These are phyloP conservation scores for Sporisorium reilianum DNA, from an alignment of 1,284 basidiomycete genomes.

Conservation along the genomic window DNA sequence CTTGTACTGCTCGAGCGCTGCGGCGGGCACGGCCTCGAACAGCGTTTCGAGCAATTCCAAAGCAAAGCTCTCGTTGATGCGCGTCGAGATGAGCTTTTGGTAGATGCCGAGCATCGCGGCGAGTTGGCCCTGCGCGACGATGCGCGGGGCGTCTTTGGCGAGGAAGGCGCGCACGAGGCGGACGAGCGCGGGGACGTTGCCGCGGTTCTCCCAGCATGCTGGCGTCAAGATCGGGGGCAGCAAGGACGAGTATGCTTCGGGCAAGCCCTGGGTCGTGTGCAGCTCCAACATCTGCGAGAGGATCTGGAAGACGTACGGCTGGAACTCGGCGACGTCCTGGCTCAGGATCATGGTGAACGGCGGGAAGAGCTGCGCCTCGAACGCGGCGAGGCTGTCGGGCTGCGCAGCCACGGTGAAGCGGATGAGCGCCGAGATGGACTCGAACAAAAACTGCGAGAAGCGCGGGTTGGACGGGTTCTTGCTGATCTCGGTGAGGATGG, in stretches of 20 bases:
- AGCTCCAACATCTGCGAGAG: conserved; percentile 94
- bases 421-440: conserved; percentile 91
- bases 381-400: conserved; percentile 77
- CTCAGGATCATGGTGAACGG: conserved; percentile 90
- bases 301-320: conserved; percentile 97
- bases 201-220: conserved; percentile 90
- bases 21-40: conserved; percentile 78
- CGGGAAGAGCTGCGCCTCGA: conserved; percentile 82
- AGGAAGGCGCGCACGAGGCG: conserved; percentile 89
- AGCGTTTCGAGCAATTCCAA: conserved; percentile 89
- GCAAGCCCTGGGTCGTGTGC: conserved; percentile 75
- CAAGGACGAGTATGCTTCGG: conserved; percentile 82
- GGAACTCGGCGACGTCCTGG: conserved; percentile 94
- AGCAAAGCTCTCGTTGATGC: conserved; percentile 88
- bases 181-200: conserved; percentile 94
- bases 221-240: conserved; percentile 88
- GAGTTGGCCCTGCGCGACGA: conserved; percentile 82
- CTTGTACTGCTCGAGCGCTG: conserved; percentile 78
- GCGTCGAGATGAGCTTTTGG: conserved; percentile 89
- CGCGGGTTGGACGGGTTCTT: conserved; percentile 97
- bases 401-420: conserved; percentile 79
- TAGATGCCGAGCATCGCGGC: conserved; percentile 87
- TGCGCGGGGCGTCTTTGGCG: conserved; percentile 77
- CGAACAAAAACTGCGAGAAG: conserved; percentile 97
- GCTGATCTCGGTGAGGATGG: conserved; percentile 85